Evolutionary conservation across 2,329 filamentous ascomycete species (phyloP), one percentile per base, ranked within the genome.

Genomic region (Penicillium sp.): DNA sequence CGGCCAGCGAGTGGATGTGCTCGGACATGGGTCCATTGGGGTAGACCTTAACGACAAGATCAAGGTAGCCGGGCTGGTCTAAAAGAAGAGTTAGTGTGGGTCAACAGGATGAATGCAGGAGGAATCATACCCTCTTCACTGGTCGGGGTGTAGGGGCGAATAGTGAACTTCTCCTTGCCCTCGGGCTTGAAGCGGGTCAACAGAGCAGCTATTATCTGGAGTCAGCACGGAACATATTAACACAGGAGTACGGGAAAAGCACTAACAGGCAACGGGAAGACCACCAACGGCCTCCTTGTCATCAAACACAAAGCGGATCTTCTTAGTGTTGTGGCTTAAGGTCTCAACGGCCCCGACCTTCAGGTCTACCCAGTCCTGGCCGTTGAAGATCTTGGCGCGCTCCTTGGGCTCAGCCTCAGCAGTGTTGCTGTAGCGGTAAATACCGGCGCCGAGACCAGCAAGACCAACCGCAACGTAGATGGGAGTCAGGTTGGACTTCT

Each of bases 281-380:
- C 95, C 95, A 57, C 90, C 93, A 52, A 96, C 88, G 77, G 89
- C 86, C 73, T 96, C 89, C 61, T 86, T 82, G 74, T 96, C 90
- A 16, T 91, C 90, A 44, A 98, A 86, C 69, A 88, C 86, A 78
- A 99, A 98, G 68, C 90, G 87, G 73, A 98, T 83, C 68, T 85
- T 88, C 86, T 98, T 98, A 68, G 92, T 96, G 83, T 98, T 98
- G 83, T 93, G 90, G 82, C 91, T 97, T 79, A 97, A 78, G 46
- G 82, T 78, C 78, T 96, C 89, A 49, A 92, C 84, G 55, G 88
- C 86, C 55, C 91, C 85, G 55, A 98, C 82, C 79, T 90, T 87
- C 66, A 98, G 83, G 61, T 86, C 87, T 62, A 97, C 75, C 78
- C 92, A 98, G 65, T 91, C 93, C 78, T 97, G 91, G 64, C 93